Base-by-base conservation (phyloP, 2,329 filamentous ascomycete genomes). In the Alternaria tenuissima region DNA sequence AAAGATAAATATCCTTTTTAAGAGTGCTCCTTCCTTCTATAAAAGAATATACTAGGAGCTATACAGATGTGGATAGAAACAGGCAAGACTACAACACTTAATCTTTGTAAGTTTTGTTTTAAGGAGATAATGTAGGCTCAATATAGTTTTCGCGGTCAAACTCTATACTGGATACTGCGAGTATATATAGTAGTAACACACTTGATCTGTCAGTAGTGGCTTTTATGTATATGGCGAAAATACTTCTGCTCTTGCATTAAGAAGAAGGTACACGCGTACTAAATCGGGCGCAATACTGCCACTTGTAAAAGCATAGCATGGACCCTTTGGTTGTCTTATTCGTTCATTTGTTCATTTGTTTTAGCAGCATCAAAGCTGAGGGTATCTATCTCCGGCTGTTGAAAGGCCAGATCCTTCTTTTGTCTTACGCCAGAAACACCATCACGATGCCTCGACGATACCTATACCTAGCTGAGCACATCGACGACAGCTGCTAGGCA, bases 331-430 rank as follows among this genome's bases (percentile, higher is more conserved):
- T 20, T 20, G 4, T 20, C 38, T 20, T 39, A 8, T 39, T 8
- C 7, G 7, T 41, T 41, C 7, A 41, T 41, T 51, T 18, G 6
- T 56, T 48, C 34, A 48, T 28, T 49, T 9, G 16, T 57, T 49
- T 20, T 61, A 46, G 30, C 52, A 59, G 52, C 57, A 44, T 56
- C 18, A 43, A 26, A 41, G 57, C 53, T 57, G 53, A 52, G 66
- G 66, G 66, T 68, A 68, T 68, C 59, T 66, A 59, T 62, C 57
- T 59, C 49, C 47, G 56, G 66, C 66, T 68, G 66, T 68, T 68
- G 66, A 68, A 65, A 47, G 63, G 64, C 64, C 64, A 55, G 43
- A 58, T 62, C 59, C 44, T 43, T 28, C 32, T 42, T 34, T 52
- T 39, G 42, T 48, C 46, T 46, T 32, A 52, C 57, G 53, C 57